These are phyloP conservation scores for Calonectria multiphialidica DNA, from an alignment of 2,329 filamentous ascomycete genomes.

Conservation along the genomic window DNA sequence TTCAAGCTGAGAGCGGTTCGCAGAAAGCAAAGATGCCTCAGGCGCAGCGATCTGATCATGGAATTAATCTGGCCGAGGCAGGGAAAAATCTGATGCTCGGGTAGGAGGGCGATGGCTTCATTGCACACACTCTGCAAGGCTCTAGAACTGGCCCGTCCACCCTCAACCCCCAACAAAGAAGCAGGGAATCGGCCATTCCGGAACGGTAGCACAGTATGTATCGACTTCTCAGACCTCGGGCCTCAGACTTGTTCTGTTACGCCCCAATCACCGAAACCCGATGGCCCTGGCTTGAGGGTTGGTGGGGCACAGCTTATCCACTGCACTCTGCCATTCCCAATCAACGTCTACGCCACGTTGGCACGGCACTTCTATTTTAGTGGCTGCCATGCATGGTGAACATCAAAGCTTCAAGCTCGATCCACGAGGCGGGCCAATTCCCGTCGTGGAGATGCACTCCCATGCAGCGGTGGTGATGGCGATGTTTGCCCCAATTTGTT, in stretches of 20 bases:
- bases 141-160: not conserved
- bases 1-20: constrained; percentile 19
- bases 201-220: not conserved
- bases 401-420: not conserved
- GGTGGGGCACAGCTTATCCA: constrained; percentile 13
- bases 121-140: not conserved
- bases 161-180: constrained; percentile 20
- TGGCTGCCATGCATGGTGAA: constrained; percentile 31
- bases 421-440: not conserved
- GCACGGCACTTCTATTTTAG: constrained; percentile 42
- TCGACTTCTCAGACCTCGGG: not conserved
- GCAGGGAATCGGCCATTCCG: constrained; percentile 1
- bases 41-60: constrained; percentile 6
- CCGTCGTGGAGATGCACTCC: not conserved
- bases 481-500: not conserved
- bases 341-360: constrained; percentile 43
- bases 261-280: constrained; percentile 10
- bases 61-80: not conserved
- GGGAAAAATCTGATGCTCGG: not conserved
- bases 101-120: not conserved
- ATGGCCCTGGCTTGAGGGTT: constrained; percentile 10
- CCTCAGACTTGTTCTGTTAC: not conserved
- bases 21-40: constrained; percentile 28
- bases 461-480: not conserved
- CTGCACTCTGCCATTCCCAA: constrained; percentile 38